Conservation (phyloP, 257 asterid species). For the Henckelia pumila region DNA sequence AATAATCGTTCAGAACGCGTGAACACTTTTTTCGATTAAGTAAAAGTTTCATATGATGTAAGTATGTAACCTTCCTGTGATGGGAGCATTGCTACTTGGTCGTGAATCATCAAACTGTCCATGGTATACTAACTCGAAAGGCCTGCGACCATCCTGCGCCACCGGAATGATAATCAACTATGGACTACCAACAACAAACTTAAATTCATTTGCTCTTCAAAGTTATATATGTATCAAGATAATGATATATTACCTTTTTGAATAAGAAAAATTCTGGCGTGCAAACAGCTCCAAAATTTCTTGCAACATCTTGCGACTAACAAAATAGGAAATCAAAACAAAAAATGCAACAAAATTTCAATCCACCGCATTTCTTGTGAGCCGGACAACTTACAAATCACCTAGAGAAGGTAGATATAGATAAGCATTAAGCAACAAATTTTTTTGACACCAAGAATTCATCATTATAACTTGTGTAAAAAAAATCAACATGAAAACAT, state of each 20-base stretch:
- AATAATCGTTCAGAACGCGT: not conserved
- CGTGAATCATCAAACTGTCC: slow-evolving; percentile 96
- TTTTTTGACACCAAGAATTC: slow-evolving; percentile 14
- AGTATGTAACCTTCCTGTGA: slow-evolving; percentile 75
- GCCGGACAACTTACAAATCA: not conserved
- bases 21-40: not conserved
- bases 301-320: slow-evolving; percentile 84
- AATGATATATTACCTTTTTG: slow-evolving; percentile 58
- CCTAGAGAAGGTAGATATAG: slow-evolving; percentile 9
- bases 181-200: too few species aligned
- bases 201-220: not conserved
- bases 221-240: not conserved
- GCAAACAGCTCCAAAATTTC: slow-evolving; percentile 90
- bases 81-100: slow-evolving; percentile 53
- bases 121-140: slow-evolving; percentile 88
- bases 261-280: slow-evolving; percentile 92
- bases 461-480: not conserved
- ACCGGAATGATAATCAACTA: slow-evolving; percentile 11
- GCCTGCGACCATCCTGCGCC: slow-evolving; percentile 91
- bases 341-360: slow-evolving; percentile 21
- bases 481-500: slow-evolving; percentile 1
- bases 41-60: not conserved
- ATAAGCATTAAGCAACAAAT: not conserved
- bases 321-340: slow-evolving; percentile 1
- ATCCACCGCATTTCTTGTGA: not conserved